These are phyloP conservation scores for Garcia nutans DNA, from an alignment of 345 rosid genomes.

Conservation along the genomic window DNA sequence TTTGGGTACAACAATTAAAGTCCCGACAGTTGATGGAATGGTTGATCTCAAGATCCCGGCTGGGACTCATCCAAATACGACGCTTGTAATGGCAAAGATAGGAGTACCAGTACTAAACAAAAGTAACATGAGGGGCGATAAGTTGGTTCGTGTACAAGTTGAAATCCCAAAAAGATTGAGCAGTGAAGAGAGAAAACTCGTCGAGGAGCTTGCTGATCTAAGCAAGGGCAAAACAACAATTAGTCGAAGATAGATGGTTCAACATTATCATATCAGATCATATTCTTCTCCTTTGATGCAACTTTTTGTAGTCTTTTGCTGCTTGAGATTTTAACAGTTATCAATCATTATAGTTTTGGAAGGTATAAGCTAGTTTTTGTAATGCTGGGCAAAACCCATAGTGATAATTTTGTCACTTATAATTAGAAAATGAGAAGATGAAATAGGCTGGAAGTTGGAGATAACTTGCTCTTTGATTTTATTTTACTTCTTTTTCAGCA, in stretches of 20 bases:
- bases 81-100: conserved; percentile 90
- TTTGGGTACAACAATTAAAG: conserved; percentile 79
- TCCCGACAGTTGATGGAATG: conserved; percentile 90
- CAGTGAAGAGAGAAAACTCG: conserved; percentile 79
- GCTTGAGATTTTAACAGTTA: not conserved
- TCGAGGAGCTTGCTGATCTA: conserved; percentile 87
- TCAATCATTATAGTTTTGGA: not conserved
- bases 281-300: not conserved
- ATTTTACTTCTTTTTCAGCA: not conserved
- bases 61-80: conserved; percentile 91
- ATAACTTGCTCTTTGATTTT: not conserved
- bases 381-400: not conserved
- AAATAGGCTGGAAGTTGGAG: conserved; percentile 1
- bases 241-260: conserved; percentile 31
- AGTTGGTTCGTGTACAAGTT: conserved; percentile 92
- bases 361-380: not conserved
- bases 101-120: conserved; percentile 89
- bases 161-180: conserved; percentile 95
- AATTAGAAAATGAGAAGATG: not conserved
- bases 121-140: conserved; percentile 92
- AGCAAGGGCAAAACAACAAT: conserved; percentile 80
- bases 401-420: conserved; percentile 7
- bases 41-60: conserved; percentile 94
- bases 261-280: not conserved
- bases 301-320: not conserved